Evolutionary conservation across 164 flowering plant species (phyloP).

Genomic region (Liriodendron chinense): DNA sequence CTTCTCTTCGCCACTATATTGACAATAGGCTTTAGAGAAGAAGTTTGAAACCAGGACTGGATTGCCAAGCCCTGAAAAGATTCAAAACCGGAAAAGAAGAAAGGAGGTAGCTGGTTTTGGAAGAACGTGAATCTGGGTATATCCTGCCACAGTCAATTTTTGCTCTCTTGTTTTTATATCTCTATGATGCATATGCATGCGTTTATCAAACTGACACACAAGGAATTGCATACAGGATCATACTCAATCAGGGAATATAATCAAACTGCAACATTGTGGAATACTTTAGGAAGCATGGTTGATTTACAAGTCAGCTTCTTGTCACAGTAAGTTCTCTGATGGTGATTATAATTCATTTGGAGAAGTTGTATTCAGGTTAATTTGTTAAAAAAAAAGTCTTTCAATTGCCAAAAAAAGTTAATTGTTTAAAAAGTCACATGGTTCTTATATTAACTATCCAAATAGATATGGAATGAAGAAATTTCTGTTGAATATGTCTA

Average conservation of each 20-base stretch:
- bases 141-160: slow-evolving; percentile 7
- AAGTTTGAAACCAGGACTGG: slow-evolving; percentile 78
- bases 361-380: not conserved
- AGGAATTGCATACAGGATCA: not conserved
- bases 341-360: not conserved
- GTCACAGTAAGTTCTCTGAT: not conserved
- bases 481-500: too few relatives aligned
- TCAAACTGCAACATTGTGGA: not conserved
- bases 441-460: too few relatives aligned
- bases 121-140: slow-evolving; percentile 27
- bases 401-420: too few relatives aligned
- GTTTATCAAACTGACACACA: slow-evolving; percentile 4
- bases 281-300: slow-evolving; percentile 5
- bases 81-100: slow-evolving; percentile 42
- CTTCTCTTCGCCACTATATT: slow-evolving; percentile 5
- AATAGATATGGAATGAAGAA: too few relatives aligned
- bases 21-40: slow-evolving; percentile 75
- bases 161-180: not conserved
- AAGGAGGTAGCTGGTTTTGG: slow-evolving; percentile 74
- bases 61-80: slow-evolving; percentile 73
- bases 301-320: slow-evolving; percentile 9
- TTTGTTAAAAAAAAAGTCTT: not conserved
- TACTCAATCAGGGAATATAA: slow-evolving; percentile 6
- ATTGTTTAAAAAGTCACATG: too few relatives aligned
- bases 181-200: slow-evolving; percentile 1